These are phyloP conservation scores for Penicillium digitatum DNA, from an alignment of 2,329 filamentous ascomycete genomes.

Conservation along the genomic window DNA sequence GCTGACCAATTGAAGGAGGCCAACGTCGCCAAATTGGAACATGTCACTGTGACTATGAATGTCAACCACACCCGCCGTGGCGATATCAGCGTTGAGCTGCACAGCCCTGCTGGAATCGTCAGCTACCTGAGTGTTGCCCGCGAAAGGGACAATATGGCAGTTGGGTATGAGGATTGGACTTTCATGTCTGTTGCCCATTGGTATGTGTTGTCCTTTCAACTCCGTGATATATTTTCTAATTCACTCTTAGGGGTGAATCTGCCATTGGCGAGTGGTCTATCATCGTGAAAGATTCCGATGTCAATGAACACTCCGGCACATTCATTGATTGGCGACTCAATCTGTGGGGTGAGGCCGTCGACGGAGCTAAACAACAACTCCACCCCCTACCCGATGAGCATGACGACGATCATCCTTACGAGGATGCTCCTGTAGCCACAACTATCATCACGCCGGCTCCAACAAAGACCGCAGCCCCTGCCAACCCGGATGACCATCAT, in stretches of 20 bases:
- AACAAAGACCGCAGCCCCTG: slow-evolving; percentile 45
- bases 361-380: slow-evolving; percentile 65
- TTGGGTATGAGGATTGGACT: slow-evolving; percentile 90
- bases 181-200: slow-evolving; percentile 99
- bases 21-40: slow-evolving; percentile 83
- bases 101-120: slow-evolving; percentile 74
- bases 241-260: slow-evolving; percentile 69
- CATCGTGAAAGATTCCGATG: slow-evolving; percentile 75
- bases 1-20: slow-evolving; percentile 72
- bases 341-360: slow-evolving; percentile 85
- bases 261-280: slow-evolving; percentile 89
- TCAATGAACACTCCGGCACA: slow-evolving; percentile 71
- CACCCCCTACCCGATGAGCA: slow-evolving; percentile 78
- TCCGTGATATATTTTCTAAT: slow-evolving; percentile 19
- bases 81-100: slow-evolving; percentile 86
- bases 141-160: slow-evolving; percentile 59
- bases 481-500: slow-evolving; percentile 59
- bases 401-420: slow-evolving; percentile 78
- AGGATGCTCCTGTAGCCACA: slow-evolving; percentile 58
- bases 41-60: slow-evolving; percentile 98
- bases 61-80: slow-evolving; percentile 80
- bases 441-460: slow-evolving; percentile 54
- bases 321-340: slow-evolving; percentile 92
- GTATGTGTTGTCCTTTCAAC: slow-evolving; percentile 48
- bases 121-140: slow-evolving; percentile 80